Evolutionary conservation across 1,139 yeast genomes (phyloP).

Genomic region (Pneumocystis sp.): DNA sequence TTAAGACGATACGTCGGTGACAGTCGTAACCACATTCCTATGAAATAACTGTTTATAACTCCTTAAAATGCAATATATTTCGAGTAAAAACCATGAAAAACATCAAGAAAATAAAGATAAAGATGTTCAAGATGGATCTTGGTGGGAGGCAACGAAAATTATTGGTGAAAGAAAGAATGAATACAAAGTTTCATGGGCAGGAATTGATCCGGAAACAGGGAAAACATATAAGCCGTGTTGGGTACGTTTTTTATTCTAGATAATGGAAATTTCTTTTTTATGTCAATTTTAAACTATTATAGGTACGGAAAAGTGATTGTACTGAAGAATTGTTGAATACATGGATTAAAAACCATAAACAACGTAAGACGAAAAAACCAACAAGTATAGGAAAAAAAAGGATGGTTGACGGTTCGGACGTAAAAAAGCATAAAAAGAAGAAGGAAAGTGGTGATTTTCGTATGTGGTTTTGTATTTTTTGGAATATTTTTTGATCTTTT

Average conservation of each 20-base stretch:
- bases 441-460: neutral
- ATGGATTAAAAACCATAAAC: neutral
- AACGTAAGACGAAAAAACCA: neutral
- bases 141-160: neutral
- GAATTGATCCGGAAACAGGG: neutral
- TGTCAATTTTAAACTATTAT: neutral
- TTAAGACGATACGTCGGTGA: too few relatives aligned
- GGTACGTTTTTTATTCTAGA: neutral
- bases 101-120: neutral
- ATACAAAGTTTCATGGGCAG: slow-evolving; percentile 1
- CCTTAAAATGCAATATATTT: neutral
- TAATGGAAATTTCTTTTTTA: too few relatives aligned
- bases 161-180: neutral
- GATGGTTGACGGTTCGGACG: too few relatives aligned
- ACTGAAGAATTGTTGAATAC: neutral
- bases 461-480: neutral
- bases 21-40: too few relatives aligned
- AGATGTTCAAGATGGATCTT: neutral
- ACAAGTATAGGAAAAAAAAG: neutral
- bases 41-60: neutral
- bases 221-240: neutral
- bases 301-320: neutral
- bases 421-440: neutral
- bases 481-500: neutral
- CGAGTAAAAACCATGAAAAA: neutral